Evolutionary conservation across 2,329 filamentous ascomycete species (phyloP).

Genomic region (Didymella glomerata): DNA sequence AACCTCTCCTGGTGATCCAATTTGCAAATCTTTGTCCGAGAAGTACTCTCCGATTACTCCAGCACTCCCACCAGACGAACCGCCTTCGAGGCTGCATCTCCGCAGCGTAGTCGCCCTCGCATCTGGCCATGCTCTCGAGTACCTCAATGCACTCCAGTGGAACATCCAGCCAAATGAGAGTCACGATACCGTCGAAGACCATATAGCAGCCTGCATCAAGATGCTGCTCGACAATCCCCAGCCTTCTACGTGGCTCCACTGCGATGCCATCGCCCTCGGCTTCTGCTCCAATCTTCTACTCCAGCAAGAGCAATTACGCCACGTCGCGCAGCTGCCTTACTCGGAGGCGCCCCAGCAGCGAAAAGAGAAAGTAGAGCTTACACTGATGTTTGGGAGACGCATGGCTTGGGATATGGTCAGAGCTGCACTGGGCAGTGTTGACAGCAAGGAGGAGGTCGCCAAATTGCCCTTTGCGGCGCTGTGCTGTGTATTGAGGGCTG

Average conservation of each 20-base stretch:
- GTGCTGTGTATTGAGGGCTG: background rate
- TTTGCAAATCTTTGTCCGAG: background rate
- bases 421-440: background rate
- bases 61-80: background rate
- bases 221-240: background rate
- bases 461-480: background rate
- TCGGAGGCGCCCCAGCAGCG: no score
- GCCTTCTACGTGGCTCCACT: background rate
- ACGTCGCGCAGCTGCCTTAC: background rate
- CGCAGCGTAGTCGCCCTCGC: background rate
- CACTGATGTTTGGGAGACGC: background rate
- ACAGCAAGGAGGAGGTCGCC: background rate
- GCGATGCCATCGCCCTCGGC: conserved; percentile 3
- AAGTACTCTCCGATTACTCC: background rate
- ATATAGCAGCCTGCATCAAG: background rate
- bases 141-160: background rate
- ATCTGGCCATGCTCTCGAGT: background rate
- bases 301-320: background rate
- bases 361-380: background rate
- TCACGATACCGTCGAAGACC: background rate
- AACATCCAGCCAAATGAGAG: background rate
- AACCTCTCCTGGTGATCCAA: background rate
- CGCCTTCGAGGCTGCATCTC: background rate
- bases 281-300: conserved; percentile 1
- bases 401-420: background rate